Evolutionary conservation across 176 grass and related monocot species (phyloP), one percentile per base, ranked within the genome.

Genomic region (Saccharum spontaneum): DNA sequence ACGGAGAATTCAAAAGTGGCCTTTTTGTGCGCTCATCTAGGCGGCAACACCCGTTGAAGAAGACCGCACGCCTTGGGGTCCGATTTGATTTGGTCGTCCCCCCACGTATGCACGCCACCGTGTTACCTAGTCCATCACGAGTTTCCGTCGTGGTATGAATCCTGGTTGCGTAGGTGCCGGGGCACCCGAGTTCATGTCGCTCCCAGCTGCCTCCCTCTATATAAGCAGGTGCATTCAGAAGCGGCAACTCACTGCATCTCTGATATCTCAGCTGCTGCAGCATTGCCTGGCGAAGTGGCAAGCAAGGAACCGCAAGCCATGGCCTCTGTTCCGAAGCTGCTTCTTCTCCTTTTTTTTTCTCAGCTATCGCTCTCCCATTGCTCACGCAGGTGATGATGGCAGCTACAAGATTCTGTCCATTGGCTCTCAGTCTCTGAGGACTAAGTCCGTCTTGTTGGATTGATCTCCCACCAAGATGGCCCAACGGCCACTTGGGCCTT

Each of bases 231-330:
- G 8, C 20, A 62, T 37, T 68, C 36, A 20, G 34, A 34, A 60
- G 64, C 38, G 28, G 26, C 81, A 17, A 6, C 22, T 31, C 43
- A 46, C 41, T 45, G 3, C 52, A 48, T 8, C 17, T 55, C 52
- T 55, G 52, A 55, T 44, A 54, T 14, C 77, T 78, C 55, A 41
- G 54, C n/a, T 66, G 18, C 61, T 17, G 4, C 17, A 55, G 3
- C 72, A 67, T 50, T 49, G 28, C 64, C 71, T 39, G 17, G 10
- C 18, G 2, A 12, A 23, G 39, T 72, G n/a, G 1, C 33, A 73
- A 73, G 55, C 80, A 71, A 71, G 74, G 8, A 75, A 10, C 37
- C 45, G 9, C 24, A 74, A 6, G 24, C 64, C 81, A 89, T 89
- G 87, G 46, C 60, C 1, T 60, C 82, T 55, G 69, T 75, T 65